These are phyloP conservation scores for Aspergillus fructus DNA, from an alignment of 2,329 filamentous ascomycete genomes.

Conservation along the genomic window DNA sequence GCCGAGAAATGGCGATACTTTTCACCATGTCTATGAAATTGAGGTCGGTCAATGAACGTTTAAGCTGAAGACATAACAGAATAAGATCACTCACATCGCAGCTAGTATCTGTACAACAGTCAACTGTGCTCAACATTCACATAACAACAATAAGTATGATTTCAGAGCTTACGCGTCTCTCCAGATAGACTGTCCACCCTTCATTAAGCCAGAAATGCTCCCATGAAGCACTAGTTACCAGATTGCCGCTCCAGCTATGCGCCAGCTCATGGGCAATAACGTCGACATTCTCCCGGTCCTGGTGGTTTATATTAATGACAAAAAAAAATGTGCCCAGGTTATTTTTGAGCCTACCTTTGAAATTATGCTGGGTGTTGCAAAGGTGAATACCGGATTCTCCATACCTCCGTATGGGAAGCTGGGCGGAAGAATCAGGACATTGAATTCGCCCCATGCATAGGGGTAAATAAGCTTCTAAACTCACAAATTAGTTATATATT, in stretches of 20 bases:
- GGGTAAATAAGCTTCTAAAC: conserved; percentile 67
- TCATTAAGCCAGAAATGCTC: conserved; percentile 63
- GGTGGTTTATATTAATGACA: conserved; percentile 2
- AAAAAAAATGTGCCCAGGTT: background rate
- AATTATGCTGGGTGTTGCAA: conserved; percentile 91
- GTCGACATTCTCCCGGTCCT: conserved; percentile 84
- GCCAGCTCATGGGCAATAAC: conserved; percentile 86
- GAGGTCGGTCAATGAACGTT: background rate
- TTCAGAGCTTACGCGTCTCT: conserved; percentile 60
- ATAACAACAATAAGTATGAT: background rate
- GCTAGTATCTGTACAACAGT: conserved; percentile 37
- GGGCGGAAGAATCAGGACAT: conserved; percentile 83
- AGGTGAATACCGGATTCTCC: conserved; percentile 93
- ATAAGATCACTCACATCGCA: conserved; percentile 30
- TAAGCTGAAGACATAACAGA: background rate
- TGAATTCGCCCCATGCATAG: conserved; percentile 94
- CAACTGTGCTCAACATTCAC: conserved; percentile 11
- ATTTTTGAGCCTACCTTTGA: conserved; percentile 58
- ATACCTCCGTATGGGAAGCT: conserved; percentile 83
- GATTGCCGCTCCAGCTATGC: conserved; percentile 84
- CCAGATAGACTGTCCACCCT: conserved; percentile 94
- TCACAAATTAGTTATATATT: conserved; percentile 14
- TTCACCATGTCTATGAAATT: conserved; percentile 66
- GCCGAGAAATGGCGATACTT: conserved; percentile 88
- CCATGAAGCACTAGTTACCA: conserved; percentile 55